Evolutionary conservation across 768 basidiomycete genomes (phyloP), one percentile per base, ranked within the genome.

Genomic region (Tulasnella calospora): DNA sequence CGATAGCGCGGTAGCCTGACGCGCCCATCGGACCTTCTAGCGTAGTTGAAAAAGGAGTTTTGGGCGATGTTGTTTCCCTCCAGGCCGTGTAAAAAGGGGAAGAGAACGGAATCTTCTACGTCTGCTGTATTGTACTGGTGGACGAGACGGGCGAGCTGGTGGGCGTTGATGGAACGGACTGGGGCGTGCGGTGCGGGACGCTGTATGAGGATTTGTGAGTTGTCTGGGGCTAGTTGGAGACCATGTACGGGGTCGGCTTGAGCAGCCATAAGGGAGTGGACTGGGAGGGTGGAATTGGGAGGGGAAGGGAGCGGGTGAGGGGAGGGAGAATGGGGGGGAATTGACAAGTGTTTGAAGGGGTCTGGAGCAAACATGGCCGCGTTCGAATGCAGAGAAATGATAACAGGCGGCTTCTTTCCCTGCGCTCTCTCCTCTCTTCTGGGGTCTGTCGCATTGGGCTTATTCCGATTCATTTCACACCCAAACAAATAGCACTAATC

Each of bases 21-120:
- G 36, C 76, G 72, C 73, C 81, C 82, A 83, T 79, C 69, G 47
- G 4, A 78, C 79, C 57, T 76, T 70, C 74, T 41, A 23, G 61
- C 44, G 73, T 80, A 82, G 27, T 82, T 87, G 83, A 96, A 96
- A 87, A 96, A 96, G 30, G 88, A 87, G 82, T 92, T 94, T 85
- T 95, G 94, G 0, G 91, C 90, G 21, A 88, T 84, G 82, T 94
- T 94, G 79, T 91, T 88, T 80, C 93, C 91, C 82, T 96, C 94
- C 79, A 96, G 87, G 67, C 94, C 93, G 82, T 96, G 95, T 21
- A 95, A 85, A 85, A 95, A 97, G 0, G 95, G 95, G 83, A 97
- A 97, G 78, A 96, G 89, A 81, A 92, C 88, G 55, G 88, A 86
- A 85, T 97, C 95, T 0, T 92, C 92, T 0, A 93, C 89, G 84